Percentiles rank a stretch among this genome's conserved stretches.
Evolutionary conservation across 1,139 yeast genomes (phyloP).

Genomic region (Candida neerlandica): DNA sequence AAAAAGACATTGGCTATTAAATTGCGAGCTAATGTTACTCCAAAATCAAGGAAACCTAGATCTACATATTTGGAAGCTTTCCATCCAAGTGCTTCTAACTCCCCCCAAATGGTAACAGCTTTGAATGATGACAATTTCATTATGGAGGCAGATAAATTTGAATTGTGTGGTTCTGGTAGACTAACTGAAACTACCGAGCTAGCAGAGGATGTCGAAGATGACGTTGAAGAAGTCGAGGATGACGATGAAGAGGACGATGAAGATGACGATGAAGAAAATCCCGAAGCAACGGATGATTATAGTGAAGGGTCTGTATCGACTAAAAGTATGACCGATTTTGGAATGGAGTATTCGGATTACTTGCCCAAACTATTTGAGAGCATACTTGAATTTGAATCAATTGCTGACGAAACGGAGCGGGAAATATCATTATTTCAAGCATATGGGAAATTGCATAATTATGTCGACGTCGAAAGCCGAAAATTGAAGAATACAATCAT

Average conservation of each 20-base stretch:
- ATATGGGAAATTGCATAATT: slow-evolving; percentile 35
- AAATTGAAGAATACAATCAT: slow-evolving; percentile 35
- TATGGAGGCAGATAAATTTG: slow-evolving; percentile 39
- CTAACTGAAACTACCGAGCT: slow-evolving; percentile 27
- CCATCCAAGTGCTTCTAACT: slow-evolving; percentile 40
- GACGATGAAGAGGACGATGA: slow-evolving; percentile 25
- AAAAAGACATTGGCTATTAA: slow-evolving; percentile 34
- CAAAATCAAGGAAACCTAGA: slow-evolving; percentile 34
- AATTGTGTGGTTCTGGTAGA: slow-evolving; percentile 22
- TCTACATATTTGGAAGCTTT: slow-evolving; percentile 30
- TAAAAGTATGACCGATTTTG: slow-evolving; percentile 4
- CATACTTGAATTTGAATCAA: slow-evolving; percentile 39
- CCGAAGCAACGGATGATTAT: slow-evolving; percentile 18
- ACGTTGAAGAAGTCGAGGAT: slow-evolving; percentile 28
- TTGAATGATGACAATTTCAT: slow-evolving; percentile 38
- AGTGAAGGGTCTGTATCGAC: slow-evolving; percentile 15
- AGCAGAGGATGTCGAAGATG: slow-evolving; percentile 30
- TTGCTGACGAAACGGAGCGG: slow-evolving; percentile 36
- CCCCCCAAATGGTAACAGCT: slow-evolving; percentile 46
- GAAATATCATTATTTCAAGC: slow-evolving; percentile 47
- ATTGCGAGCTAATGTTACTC: slow-evolving; percentile 39
- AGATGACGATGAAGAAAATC: slow-evolving; percentile 21
- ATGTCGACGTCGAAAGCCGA: slow-evolving; percentile 37
- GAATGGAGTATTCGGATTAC: slow-evolving; percentile 19
- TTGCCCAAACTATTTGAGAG: slow-evolving; percentile 34